These are phyloP conservation scores for Cutaneotrichosporon sp. DNA, from an alignment of 1,284 basidiomycete genomes.

Conservation along the genomic window DNA sequence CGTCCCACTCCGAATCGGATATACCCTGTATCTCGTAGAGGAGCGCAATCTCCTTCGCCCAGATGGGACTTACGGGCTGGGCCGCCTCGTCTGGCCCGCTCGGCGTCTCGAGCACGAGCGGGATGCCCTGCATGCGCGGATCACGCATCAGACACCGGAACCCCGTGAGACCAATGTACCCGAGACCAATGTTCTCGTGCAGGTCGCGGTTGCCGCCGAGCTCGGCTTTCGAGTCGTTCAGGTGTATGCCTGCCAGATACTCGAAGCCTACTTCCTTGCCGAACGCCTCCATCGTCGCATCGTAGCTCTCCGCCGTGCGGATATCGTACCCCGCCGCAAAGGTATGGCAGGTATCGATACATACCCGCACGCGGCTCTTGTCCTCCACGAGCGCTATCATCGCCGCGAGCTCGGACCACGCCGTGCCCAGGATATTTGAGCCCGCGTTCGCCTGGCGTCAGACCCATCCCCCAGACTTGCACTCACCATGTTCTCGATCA, in stretches of 20 bases:
- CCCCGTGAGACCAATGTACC: constrained; percentile 59
- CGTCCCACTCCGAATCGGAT: constrained; percentile 36
- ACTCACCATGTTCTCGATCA: constrained; percentile 79
- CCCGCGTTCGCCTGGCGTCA: constrained; percentile 65
- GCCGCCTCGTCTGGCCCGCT: constrained; percentile 29
- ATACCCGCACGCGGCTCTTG: constrained; percentile 70
- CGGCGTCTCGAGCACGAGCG: constrained; percentile 77
- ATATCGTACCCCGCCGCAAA: constrained; percentile 82
- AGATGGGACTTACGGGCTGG: constrained; percentile 53
- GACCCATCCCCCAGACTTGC: background rate
- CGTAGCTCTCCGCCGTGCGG: constrained; percentile 52
- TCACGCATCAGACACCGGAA: constrained; percentile 69
- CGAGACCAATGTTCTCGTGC: constrained; percentile 80
- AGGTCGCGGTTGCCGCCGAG: constrained; percentile 65
- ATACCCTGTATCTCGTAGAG: constrained; percentile 45
- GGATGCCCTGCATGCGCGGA: constrained; percentile 61
- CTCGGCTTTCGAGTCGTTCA: constrained; percentile 72
- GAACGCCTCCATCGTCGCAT: constrained; percentile 55
- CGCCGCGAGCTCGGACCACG: constrained; percentile 61
- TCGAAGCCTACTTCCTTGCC: constrained; percentile 62
- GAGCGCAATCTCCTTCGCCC: constrained; percentile 63
- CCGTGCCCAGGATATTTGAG: constrained; percentile 66
- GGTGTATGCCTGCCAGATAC: constrained; percentile 73
- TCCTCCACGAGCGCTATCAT: constrained; percentile 71
- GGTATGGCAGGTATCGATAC: constrained; percentile 81